A percentile compares a stretch with the other conserved stretches of the same genome.
Evolutionary conservation across 176 grass and related monocot genomes (phyloP).

Genomic region (Bromus sterilis): DNA sequence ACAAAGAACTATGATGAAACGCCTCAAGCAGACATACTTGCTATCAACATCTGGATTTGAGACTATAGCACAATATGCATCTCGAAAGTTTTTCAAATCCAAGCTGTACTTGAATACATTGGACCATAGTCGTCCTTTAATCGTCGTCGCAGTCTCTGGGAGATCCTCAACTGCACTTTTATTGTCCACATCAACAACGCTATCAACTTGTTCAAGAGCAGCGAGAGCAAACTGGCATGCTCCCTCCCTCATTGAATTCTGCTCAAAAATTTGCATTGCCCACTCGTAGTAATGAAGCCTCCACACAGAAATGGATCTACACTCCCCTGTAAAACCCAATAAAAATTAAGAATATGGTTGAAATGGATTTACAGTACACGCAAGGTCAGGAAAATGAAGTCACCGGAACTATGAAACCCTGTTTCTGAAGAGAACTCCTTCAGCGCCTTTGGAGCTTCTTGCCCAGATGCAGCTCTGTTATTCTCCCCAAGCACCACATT

Average conservation of each 20-base stretch:
- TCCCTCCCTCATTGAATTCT: slow-evolving; percentile 66
- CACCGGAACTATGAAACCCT: slow-evolving; percentile 75
- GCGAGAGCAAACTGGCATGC: slow-evolving; percentile 88
- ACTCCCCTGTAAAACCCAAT: slow-evolving; percentile 45
- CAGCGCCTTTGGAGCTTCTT: slow-evolving; percentile 59
- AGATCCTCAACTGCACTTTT: slow-evolving; percentile 35
- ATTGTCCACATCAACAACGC: slow-evolving; percentile 29
- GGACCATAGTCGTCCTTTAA: slow-evolving; percentile 75
- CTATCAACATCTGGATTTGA: slow-evolving; percentile 87
- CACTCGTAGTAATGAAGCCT: slow-evolving; percentile 91
- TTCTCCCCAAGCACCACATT: slow-evolving; percentile 13
- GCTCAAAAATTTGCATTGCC: slow-evolving; percentile 87
- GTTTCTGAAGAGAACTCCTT: slow-evolving; percentile 65
- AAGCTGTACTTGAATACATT: slow-evolving; percentile 89
- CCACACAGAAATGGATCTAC: slow-evolving; percentile 52
- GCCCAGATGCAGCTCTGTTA: slow-evolving; percentile 70
- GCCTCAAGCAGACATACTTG: slow-evolving; percentile 88
- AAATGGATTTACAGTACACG: slow-evolving; percentile 2
- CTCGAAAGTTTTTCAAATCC: slow-evolving; percentile 75
- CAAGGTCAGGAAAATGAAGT: slow-evolving; percentile 17
- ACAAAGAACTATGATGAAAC: slow-evolving; percentile 92
- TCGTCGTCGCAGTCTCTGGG: slow-evolving; percentile 44
- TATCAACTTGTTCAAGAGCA: slow-evolving; percentile 90
- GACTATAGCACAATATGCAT: slow-evolving; percentile 86
- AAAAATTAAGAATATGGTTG: background rate